Conservation (phyloP, 2,329 filamentous ascomycete species). For the Phaeomoniella chlamydospora region DNA sequence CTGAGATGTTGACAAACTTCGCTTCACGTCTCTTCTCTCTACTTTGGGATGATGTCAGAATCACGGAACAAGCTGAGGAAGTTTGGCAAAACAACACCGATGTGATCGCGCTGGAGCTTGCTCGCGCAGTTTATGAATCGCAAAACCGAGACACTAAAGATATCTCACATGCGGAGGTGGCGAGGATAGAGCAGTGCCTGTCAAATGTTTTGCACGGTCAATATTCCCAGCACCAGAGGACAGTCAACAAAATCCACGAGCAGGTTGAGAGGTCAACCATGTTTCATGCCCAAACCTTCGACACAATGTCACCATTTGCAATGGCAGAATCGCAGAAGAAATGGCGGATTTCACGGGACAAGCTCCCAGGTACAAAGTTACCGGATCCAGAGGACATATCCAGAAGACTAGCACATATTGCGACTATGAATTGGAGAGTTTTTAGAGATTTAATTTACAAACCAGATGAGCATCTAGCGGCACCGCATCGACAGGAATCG, state of each 20-base stretch:
- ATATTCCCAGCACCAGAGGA: constrained; percentile 18
- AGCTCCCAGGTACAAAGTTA: constrained; percentile 8
- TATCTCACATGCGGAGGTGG: not conserved
- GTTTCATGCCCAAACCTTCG: constrained; percentile 19
- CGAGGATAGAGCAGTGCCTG: not conserved
- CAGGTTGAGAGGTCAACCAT: constrained; percentile 18
- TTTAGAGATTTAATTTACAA: constrained; percentile 65
- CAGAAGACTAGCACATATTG: constrained; percentile 66
- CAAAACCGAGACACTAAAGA: not conserved
- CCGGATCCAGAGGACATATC: constrained; percentile 39
- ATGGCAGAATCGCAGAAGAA: constrained; percentile 27
- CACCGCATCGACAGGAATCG: not conserved
- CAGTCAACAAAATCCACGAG: constrained; percentile 13
- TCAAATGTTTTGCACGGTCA: constrained; percentile 1
- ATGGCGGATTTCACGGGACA: constrained; percentile 7
- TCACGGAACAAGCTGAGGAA: constrained; percentile 15
- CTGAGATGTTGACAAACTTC: constrained; percentile 15
- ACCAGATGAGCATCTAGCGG: not conserved
- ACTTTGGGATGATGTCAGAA: constrained; percentile 5
- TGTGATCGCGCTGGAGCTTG: constrained; percentile 25
- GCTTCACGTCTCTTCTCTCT: constrained; percentile 10
- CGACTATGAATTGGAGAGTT: constrained; percentile 77
- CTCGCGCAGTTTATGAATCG: constrained; percentile 15
- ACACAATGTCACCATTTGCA: constrained; percentile 24
- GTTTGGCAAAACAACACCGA: constrained; percentile 16